Percentiles rank a stretch among this genome's conserved stretches.
Conservation (phyloP, 192 early-diverging fungal species). For the Backusella westeae region DNA sequence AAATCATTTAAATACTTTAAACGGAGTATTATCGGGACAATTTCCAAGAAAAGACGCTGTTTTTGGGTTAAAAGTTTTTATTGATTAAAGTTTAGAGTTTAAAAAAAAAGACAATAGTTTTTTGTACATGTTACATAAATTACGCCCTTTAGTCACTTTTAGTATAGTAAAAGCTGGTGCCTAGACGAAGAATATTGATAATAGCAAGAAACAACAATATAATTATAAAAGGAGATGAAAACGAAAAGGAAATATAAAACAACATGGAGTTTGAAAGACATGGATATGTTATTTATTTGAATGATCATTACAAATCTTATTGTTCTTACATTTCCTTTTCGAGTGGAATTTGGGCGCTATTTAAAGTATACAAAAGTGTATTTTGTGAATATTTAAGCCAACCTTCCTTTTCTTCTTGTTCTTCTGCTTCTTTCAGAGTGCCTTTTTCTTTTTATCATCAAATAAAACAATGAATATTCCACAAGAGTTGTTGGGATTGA, state of each 20-base stretch:
- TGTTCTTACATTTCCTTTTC: background rate
- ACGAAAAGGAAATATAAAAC: background rate
- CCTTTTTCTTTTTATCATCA: background rate
- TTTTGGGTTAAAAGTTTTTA: background rate
- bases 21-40: background rate
- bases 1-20: background rate
- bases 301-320: background rate
- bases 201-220: background rate
- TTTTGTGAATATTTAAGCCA: background rate
- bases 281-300: background rate
- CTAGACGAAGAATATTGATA: background rate
- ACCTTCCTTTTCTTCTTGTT: background rate
- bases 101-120: background rate
- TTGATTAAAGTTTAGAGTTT: background rate
- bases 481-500: background rate
- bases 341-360: background rate
- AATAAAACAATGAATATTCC: background rate
- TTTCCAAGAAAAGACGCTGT: background rate
- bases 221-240: background rate
- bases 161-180: background rate
- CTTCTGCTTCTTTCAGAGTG: background rate
- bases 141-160: background rate
- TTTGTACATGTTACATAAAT: background rate
- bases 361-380: background rate
- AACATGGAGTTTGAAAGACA: background rate